Conservation (phyloP, 2,329 filamentous ascomycete genomes). For the Phyllachora maydis region DNA sequence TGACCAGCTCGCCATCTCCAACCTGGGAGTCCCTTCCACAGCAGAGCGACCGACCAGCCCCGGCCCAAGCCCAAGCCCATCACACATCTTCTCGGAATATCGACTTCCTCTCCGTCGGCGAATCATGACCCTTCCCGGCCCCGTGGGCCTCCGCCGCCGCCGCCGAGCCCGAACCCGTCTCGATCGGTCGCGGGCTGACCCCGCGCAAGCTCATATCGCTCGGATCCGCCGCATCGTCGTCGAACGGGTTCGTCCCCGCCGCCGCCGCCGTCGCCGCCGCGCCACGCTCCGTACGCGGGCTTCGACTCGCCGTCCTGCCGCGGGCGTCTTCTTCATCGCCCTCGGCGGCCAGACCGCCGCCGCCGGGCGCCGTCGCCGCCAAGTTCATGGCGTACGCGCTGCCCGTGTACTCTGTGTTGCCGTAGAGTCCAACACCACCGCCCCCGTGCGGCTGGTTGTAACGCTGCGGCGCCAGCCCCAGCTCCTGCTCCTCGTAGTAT, state of each 20-base stretch:
- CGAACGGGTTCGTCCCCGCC: conserved; percentile 41
- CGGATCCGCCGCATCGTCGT: conserved; percentile 38
- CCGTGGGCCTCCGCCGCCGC: conserved; percentile 12
- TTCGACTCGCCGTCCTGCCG: conserved; percentile 21
- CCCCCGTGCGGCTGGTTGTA: too few species aligned
- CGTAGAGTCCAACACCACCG: too few species aligned
- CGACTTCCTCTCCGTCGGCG: conserved; percentile 46
- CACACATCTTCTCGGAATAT: conserved; percentile 52
- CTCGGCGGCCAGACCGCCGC: conserved; percentile 10
- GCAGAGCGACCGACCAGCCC: too few species aligned
- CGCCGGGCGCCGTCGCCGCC: conserved; percentile 10
- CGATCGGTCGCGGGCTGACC: conserved; percentile 57
- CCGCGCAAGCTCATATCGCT: conserved; percentile 43
- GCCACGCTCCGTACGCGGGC: too few species aligned
- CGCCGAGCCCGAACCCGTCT: too few species aligned
- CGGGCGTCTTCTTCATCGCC: conserved; percentile 12
- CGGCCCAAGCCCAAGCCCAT: too few species aligned
- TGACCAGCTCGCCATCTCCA: too few species aligned
- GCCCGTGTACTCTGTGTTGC: conserved; percentile 14
- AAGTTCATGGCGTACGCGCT: conserved; percentile 28
- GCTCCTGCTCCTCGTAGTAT: conserved; percentile 61
- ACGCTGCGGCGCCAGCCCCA: conserved; percentile 27
- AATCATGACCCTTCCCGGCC: conserved; percentile 18
- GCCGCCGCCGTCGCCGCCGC: conserved; percentile 15
- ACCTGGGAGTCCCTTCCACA: too few species aligned